Base-by-base conservation (phyloP, 768 basidiomycete genomes). In the Trametes punicea region DNA sequence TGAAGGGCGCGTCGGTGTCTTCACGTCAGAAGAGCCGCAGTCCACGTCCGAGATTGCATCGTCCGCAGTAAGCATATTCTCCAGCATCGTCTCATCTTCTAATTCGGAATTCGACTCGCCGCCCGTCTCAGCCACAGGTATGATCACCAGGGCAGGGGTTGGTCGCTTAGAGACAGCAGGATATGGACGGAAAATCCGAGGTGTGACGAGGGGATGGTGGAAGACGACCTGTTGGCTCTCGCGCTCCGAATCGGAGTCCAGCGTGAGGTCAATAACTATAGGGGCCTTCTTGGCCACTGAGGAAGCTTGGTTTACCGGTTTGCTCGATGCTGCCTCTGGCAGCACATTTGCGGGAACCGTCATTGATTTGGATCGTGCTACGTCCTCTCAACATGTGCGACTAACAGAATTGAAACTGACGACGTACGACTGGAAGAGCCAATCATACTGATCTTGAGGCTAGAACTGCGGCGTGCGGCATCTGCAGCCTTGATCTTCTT, bases 21-120 rank as follows among this genome's bases (percentile, higher is more conserved):
- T 55, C 8, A 46, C 51, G 51, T 60, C 57, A 38, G 51, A 56
- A 15, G 42, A 40, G 23, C 31, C 48, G 41, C 48, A 47, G 38
- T 63, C 62, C 64, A 63, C 61, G 56, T 64, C 62, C 10, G 62
- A 60, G 42, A 25, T n/a, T 15, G 54, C 25, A 13, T 16, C 36
- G 7, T 49, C 41, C 34, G 54, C 41, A 41, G 52, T 56, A 16
- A 63, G 57, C 60, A 64, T 63, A 16, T 27, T 51, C 55, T 61
- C 63, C 36, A 64, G 41, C 54, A 59, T 54, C 23, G 39, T 29
- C 51, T 64, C 63, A 20, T 64, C 60, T 25, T 56, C 59, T 23
- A 39, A 46, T 31, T 53, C 55, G 18, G 55, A 53, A 38, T 45
- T 20, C 26, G 52, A 54, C n/a, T 25, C 46, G 21, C 2, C 20